Evolutionary conservation across 208 protist species (phyloP).

Genomic region (Porcisia deanei): DNA sequence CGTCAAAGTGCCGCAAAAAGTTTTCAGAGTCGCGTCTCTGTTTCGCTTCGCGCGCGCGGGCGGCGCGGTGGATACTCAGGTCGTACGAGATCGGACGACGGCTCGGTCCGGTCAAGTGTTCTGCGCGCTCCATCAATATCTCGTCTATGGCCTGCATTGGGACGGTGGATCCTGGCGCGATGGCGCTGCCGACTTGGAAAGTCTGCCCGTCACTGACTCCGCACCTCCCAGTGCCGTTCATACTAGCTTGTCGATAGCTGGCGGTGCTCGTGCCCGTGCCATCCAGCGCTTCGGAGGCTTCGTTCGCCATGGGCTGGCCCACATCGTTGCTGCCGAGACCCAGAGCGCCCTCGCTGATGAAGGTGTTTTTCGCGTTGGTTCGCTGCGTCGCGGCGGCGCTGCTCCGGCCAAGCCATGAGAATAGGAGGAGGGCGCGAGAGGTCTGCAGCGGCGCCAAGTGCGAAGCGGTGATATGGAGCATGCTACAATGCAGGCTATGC

Average conservation of each 20-base stretch:
- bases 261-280: slow-evolving; percentile 13
- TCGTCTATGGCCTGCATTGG: slow-evolving; percentile 47
- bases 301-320: slow-evolving; percentile 36
- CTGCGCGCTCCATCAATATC: slow-evolving; percentile 35
- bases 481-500: background rate
- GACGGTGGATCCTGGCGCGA: slow-evolving; percentile 27
- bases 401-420: slow-evolving; percentile 25
- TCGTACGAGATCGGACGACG: slow-evolving; percentile 57
- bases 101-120: slow-evolving; percentile 32
- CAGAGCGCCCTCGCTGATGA: slow-evolving; percentile 32
- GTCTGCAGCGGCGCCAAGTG: slow-evolving; percentile 3
- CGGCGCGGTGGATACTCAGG: slow-evolving; percentile 35
- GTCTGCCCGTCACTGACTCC: slow-evolving; percentile 5
- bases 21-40: slow-evolving; percentile 19
- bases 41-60: slow-evolving; percentile 26
- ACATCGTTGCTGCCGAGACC: slow-evolving; percentile 30
- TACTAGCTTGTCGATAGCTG: slow-evolving; percentile 13
- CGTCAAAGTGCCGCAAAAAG: slow-evolving; percentile 41
- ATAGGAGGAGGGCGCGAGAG: slow-evolving; percentile 17
- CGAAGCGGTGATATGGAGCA: background rate
- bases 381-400: slow-evolving; percentile 13
- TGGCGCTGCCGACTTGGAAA: slow-evolving; percentile 7
- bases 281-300: slow-evolving; percentile 22
- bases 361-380: slow-evolving; percentile 21
- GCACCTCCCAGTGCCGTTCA: background rate